Evolutionary conservation across 768 basidiomycete species (phyloP), one percentile per base, ranked within the genome.

Genomic region (Tulasnella calospora): DNA sequence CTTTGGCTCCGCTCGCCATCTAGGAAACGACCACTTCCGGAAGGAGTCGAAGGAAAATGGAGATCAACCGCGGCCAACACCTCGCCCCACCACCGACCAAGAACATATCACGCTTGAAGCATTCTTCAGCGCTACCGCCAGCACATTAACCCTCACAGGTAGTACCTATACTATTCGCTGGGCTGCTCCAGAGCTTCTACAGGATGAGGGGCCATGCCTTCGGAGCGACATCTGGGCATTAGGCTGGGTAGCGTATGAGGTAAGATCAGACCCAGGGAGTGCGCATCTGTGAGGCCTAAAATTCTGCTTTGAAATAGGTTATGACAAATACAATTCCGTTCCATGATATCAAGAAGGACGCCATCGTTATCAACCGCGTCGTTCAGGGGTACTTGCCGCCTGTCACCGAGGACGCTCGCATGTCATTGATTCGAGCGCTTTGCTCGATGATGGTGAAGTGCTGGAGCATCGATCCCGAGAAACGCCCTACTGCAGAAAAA

Each of bases 191-290:
- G 73, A 74, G 47, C 47, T 74, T 0, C 47, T 74, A 12, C 6
- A 38, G 7, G 73, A 35, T 9, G 23, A 74, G n/a, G 3, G 17
- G 7, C 40, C 35, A 21, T 23, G 35, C 12, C 73, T n/a, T 21
- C 23, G 44, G 9, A 74, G 73, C 35, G 73, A 74, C 35, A 74
- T 74, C 7, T 74, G 73, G 73, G 73, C 73, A 12, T 44, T 35
- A 27, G 73, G 73, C 7, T 74, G 73, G 35, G 17, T 74, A 1
- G 73, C 47, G n/a, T 51, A 44, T n/a, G 73, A 74, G 46, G 73
- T 74, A 51, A 36, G n/a, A n/a, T 9, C 23, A 7, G 23, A 27
- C 15, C 15, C 30, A n/a, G 9, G 55, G 27, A 57, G 4, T 9
- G 30, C 15, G 5, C n/a, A 0, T 57, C n/a, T 0, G 6, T 57